Conservation (phyloP, 2,329 filamentous ascomycete species). For the Penicillium brevicompactum region DNA sequence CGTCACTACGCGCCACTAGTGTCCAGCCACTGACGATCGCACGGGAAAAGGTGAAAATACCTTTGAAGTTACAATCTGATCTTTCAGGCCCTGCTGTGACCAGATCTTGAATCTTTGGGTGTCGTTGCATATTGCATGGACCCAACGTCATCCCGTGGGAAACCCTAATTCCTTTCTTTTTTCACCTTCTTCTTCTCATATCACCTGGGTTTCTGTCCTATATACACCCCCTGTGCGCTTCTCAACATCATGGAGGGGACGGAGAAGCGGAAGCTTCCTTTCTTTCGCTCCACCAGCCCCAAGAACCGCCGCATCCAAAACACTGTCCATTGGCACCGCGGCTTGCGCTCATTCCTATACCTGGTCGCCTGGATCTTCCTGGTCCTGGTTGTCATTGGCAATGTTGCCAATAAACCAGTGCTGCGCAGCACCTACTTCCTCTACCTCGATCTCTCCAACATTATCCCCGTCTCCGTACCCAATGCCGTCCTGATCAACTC, state of each 20-base stretch:
- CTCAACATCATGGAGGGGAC: constrained; percentile 17
- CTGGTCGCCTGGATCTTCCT: constrained; percentile 76
- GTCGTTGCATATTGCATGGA: background rate
- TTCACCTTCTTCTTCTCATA: background rate
- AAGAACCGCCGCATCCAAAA: constrained; percentile 31
- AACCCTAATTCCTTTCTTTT: background rate
- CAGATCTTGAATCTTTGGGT: background rate
- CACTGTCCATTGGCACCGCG: constrained; percentile 58
- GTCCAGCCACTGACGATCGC: constrained; percentile 27
- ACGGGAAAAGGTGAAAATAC: constrained; percentile 10
- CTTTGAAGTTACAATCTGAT: background rate
- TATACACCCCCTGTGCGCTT: background rate
- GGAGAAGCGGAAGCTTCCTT: constrained; percentile 25
- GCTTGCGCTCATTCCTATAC: constrained; percentile 69
- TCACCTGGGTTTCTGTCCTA: background rate
- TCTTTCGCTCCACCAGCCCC: constrained; percentile 28
- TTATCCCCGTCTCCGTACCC: constrained; percentile 73
- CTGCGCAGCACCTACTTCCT: constrained; percentile 79
- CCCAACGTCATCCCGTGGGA: constrained; percentile 13
- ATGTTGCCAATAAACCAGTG: constrained; percentile 63
- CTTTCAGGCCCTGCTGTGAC: background rate
- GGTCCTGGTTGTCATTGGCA: constrained; percentile 78
- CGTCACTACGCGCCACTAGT: constrained; percentile 14
- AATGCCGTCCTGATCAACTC: constrained; percentile 79
- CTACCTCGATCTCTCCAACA: constrained; percentile 77